Evolutionary conservation across 2,329 filamentous ascomycete species (phyloP).

Genomic region (Drechslerella coelobrocha): DNA sequence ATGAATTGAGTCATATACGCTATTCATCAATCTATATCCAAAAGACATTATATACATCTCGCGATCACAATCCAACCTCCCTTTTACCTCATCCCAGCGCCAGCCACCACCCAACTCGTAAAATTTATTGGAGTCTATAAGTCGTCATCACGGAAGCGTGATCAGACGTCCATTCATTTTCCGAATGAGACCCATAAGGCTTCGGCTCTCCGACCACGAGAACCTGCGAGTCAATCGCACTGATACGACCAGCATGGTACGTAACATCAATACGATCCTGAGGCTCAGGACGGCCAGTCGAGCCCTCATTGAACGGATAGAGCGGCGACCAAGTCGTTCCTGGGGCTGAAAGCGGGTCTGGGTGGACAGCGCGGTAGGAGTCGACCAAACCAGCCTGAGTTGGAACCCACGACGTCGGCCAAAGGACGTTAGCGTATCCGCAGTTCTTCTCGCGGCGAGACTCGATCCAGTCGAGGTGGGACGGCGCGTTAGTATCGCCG

Average conservation of each 20-base stretch:
- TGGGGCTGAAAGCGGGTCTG: constrained; percentile 56
- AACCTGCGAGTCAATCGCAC: constrained; percentile 56
- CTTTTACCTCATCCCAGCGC: no score
- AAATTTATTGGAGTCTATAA: constrained; percentile 20
- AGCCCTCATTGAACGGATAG: constrained; percentile 56
- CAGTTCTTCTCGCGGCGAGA: constrained; percentile 57
- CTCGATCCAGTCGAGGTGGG: constrained; percentile 60
- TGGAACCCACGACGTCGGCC: constrained; percentile 59
- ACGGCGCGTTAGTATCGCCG: constrained; percentile 61
- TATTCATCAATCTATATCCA: no score
- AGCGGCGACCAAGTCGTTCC: constrained; percentile 61
- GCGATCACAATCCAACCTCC: background rate
- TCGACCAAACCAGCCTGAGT: constrained; percentile 58
- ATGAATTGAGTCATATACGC: no score
- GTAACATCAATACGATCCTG: constrained; percentile 61
- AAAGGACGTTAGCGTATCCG: constrained; percentile 57
- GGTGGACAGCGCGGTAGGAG: constrained; percentile 59
- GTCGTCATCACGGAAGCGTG: constrained; percentile 55
- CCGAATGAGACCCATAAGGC: constrained; percentile 56
- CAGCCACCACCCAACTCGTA: background rate
- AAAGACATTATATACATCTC: no score
- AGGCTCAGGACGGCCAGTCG: constrained; percentile 56
- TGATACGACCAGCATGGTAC: constrained; percentile 58
- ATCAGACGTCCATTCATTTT: constrained; percentile 61
- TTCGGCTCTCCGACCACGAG: constrained; percentile 57